Evolutionary conservation across 768 basidiomycete genomes (phyloP).

Genomic region (Tylopilus rubrobrunneus): DNA sequence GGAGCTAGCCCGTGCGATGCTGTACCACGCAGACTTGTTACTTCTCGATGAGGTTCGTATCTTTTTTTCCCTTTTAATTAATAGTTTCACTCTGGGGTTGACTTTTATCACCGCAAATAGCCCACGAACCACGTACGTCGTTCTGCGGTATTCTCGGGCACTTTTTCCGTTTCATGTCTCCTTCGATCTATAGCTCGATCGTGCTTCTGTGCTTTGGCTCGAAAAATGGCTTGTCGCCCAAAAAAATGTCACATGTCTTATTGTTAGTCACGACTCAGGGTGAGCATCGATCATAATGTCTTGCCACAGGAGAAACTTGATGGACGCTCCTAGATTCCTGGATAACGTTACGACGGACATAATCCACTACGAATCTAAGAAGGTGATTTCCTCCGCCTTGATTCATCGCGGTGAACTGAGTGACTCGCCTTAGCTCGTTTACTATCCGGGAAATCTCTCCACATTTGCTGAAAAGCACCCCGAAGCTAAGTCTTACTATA

Average conservation of each 20-base stretch:
- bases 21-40: constrained; percentile 87
- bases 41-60: constrained; percentile 74
- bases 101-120: constrained; percentile 38
- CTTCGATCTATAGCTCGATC: constrained; percentile 56
- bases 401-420: constrained; percentile 16
- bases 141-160: constrained; percentile 13
- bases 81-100: constrained; percentile 16
- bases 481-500: constrained; percentile 95
- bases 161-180: constrained; percentile 13
- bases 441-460: constrained; percentile 91
- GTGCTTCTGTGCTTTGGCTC: constrained; percentile 85
- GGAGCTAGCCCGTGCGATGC: constrained; percentile 92
- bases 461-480: constrained; percentile 87
- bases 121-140: constrained; percentile 85
- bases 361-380: constrained; percentile 95
- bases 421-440: constrained; percentile 60
- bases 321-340: constrained; percentile 60
- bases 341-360: constrained; percentile 96
- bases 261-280: constrained; percentile 97
- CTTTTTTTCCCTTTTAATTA: constrained; percentile 11
- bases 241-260: constrained; percentile 82
- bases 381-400: constrained; percentile 40
- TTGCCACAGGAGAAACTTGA: constrained; percentile 6
- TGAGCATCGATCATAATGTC: constrained; percentile 34
- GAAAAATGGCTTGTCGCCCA: constrained; percentile 83